These are phyloP conservation scores for Ophiostoma montium DNA, from an alignment of 2,329 filamentous ascomycete genomes.

Conservation along the genomic window DNA sequence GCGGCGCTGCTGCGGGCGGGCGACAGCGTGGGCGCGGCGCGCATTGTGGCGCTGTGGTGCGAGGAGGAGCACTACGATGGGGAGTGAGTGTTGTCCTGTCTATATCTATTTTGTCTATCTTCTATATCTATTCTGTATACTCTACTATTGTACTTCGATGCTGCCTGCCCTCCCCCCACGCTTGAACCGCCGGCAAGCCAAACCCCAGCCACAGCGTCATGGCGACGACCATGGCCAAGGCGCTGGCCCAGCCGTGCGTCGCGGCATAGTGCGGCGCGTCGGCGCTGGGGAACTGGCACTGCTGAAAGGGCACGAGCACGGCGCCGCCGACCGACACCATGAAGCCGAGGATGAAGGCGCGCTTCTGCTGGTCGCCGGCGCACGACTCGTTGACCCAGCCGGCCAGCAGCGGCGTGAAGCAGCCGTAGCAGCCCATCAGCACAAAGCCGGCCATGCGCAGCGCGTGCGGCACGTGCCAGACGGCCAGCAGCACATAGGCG, in stretches of 20 bases:
- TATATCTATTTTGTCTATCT: neutral
- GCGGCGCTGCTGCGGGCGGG: conserved; percentile 56
- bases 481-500: conserved; percentile 23
- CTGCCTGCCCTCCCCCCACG: neutral
- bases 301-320: conserved; percentile 26
- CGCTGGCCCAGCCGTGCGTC: conserved; percentile 24
- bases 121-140: neutral
- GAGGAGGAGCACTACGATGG: conserved; percentile 35
- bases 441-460: conserved; percentile 27
- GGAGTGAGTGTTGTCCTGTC: conserved; percentile 1
- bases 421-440: conserved; percentile 26
- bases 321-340: conserved; percentile 25
- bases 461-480: conserved; percentile 24
- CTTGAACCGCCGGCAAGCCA: neutral
- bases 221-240: conserved; percentile 19
- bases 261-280: conserved; percentile 22
- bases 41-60: conserved; percentile 60
- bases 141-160: no score
- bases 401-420: conserved; percentile 26
- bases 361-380: conserved; percentile 28
- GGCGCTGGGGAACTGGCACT: conserved; percentile 23
- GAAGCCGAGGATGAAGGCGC: conserved; percentile 26
- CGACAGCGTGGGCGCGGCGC: conserved; percentile 52
- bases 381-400: conserved; percentile 28
- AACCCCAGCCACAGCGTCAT: conserved; percentile 22